Evolutionary conservation across 1,139 yeast genomes (phyloP).

Genomic region (Debaryomycetaceae sp.): DNA sequence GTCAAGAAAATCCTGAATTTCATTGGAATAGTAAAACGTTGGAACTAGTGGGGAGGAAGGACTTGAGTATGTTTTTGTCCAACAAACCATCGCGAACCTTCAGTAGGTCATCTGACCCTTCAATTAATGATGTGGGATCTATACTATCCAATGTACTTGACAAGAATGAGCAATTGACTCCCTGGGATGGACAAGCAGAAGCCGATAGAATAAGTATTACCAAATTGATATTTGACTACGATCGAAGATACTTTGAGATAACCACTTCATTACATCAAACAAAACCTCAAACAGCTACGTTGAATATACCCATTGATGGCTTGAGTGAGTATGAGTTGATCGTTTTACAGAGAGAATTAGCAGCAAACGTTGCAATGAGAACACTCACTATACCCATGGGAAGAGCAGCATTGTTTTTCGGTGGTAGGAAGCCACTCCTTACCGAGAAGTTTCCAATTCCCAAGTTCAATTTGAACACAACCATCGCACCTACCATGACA

Average conservation of each 20-base stretch:
- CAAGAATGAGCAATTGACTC: conserved; percentile 44
- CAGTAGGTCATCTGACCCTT: conserved; percentile 8
- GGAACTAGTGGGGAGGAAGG: conserved; percentile 65
- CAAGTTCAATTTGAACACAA: conserved; percentile 63
- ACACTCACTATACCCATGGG: conserved; percentile 79
- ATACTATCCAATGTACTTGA: conserved; percentile 46
- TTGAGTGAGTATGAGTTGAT: conserved; percentile 58
- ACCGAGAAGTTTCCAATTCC: conserved; percentile 87
- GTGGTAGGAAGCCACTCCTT: conserved; percentile 71
- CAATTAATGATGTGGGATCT: conserved; percentile 42
- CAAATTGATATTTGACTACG: conserved; percentile 68
- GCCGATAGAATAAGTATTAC: conserved; percentile 66
- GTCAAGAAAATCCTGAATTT: conserved; percentile 55
- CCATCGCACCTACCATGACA: conserved; percentile 64
- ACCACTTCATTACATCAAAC: conserved; percentile 70
- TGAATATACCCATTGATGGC: conserved; percentile 28
- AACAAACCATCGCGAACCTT: conserved; percentile 16
- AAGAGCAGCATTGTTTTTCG: conserved; percentile 67
- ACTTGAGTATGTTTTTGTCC: conserved; percentile 40
- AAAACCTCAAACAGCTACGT: conserved; percentile 51
- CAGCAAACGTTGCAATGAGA: conserved; percentile 62
- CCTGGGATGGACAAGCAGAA: conserved; percentile 69
- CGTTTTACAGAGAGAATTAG: conserved; percentile 58
- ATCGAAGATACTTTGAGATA: conserved; percentile 77
- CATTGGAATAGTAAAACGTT: conserved; percentile 51